Base-by-base conservation (phyloP, 2,329 filamentous ascomycete species). In the Fusarium falciforme region DNA sequence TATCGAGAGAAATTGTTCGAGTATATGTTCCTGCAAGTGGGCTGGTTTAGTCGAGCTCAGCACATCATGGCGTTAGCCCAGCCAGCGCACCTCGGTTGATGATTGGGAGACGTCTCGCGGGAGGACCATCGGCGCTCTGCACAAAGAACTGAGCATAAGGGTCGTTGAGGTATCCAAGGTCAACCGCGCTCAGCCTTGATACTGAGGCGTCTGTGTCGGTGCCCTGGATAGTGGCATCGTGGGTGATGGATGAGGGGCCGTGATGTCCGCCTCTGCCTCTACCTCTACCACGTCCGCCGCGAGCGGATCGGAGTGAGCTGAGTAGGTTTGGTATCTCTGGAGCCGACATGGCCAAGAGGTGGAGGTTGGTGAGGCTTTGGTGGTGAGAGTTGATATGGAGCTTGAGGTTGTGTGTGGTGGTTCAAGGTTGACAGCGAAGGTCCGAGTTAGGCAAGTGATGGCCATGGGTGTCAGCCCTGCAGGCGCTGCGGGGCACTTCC, bases 171-270 rank as follows among this genome's bases (percentile, higher is more conserved):
- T 98, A 98, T 35, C 94, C 95, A 60, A 94, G 81, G 66, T 93
- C 89, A 17, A 98, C 94, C 14, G 96, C 96, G 81, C 95, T 98
- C 82, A 97, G 85, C 38, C 96, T 90, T 33, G 95, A 98, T 47
- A 94, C 91, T 68, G 94, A 94, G 29, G 96, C 96, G 85, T 99
- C 96, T 70, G 92, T 92, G 83, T 99, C 96, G 4, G 96, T 99
- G 72, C 92, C 91, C 82, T 97, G 96, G 66, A 99, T 92, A 44
- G 93, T 89, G 68, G 88, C 86, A 83, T 98, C 95, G 76, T 92
- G 91, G 55, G 84, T 83, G 47, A 79, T 74, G n/a, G 79, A 74
- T 25, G 77, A 65, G 61, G 72, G 76, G 73, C 76, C 68, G 17
- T 79, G 78, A n/a, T 79, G 78, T 14, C 80, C 82, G 54, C 84